These are phyloP conservation scores for Triticum aestivum DNA, from an alignment of 176 grass and related monocot species.

Conservation along the genomic window IWGSC_CS_RefSeq_v2.1 NC_057812.1:27368198-27368697, in stretches of 20 bases:
- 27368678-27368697: background rate
- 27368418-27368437: background rate
- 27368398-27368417: background rate
- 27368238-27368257: too few relatives aligned
- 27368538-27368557: too few relatives aligned
- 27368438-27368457: too few relatives aligned
- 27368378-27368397: too few relatives aligned
- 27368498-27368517: too few relatives aligned
- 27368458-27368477: too few relatives aligned
- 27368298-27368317: conserved; percentile 83
- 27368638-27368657: background rate
- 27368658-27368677: background rate
- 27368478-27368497: background rate
- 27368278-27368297: conserved; percentile 66
- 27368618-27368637: background rate
- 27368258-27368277: background rate
- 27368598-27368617: background rate
- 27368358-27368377: too few relatives aligned
- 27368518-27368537: too few relatives aligned
- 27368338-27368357: background rate
- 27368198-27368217: too few relatives aligned
- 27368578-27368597: background rate
- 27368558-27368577: too few relatives aligned
- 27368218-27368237: too few relatives aligned
- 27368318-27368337: conserved; percentile 32